A percentile compares a stretch with the other conserved stretches of the same genome.
phyloP scores from a whole-genome alignment of 106 monocot genomes.

The Narthecium ossifragum region DNA sequence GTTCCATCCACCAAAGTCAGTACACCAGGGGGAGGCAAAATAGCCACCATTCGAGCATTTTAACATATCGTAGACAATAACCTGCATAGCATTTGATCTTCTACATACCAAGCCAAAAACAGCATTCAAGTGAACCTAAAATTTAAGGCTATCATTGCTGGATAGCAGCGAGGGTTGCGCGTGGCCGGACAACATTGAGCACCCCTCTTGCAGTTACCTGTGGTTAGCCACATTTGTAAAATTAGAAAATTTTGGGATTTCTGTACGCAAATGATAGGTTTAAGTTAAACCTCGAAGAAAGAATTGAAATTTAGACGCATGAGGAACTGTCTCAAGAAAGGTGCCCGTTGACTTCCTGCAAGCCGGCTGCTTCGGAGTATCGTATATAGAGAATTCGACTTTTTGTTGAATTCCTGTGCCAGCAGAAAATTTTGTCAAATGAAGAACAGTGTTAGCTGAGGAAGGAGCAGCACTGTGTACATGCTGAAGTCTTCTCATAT shows the following conservation, averaged over 20 bases:
- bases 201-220: conserved; percentile 61
- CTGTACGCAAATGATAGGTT: no score
- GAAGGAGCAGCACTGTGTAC: no score
- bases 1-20: no score
- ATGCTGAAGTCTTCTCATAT: no score
- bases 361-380: conserved; percentile 84
- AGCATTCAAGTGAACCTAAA: no score
- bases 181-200: conserved; percentile 44
- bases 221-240: background rate
- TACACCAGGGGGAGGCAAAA: no score
- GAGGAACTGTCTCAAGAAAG: conserved; percentile 82
- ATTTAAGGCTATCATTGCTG: conserved; percentile 13
- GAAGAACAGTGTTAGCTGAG: background rate
- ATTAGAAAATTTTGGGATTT: no score
- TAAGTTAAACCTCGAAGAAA: conserved; percentile 96
- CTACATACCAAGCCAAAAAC: no score
- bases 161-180: conserved; percentile 21
- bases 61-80: no score
- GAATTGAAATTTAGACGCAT: conserved; percentile 92
- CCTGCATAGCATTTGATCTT: no score
- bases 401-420: conserved; percentile 88
- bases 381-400: conserved; percentile 94
- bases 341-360: conserved; percentile 89
- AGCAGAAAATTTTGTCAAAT: background rate
- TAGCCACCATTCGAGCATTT: no score